These are phyloP conservation scores for Aspergillus novoparasiticus DNA, from an alignment of 2,329 filamentous ascomycete genomes.

Conservation along the genomic window DNA sequence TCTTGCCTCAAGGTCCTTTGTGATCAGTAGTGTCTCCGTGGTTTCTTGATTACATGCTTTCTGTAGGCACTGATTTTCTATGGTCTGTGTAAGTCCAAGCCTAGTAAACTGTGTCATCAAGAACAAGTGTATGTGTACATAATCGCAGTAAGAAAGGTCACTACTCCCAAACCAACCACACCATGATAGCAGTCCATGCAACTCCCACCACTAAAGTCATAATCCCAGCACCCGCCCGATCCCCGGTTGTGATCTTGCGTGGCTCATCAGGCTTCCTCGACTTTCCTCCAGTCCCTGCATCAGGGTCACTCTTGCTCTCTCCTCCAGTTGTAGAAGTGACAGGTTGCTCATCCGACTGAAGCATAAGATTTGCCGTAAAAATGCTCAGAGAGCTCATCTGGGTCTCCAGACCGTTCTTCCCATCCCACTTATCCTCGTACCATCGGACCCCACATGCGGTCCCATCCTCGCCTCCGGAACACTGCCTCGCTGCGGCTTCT, in stretches of 20 bases:
- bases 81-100: background rate
- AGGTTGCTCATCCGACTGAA: background rate
- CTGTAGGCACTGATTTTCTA: too few species aligned
- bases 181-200: background rate
- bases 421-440: slow-evolving; percentile 33
- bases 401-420: slow-evolving; percentile 29
- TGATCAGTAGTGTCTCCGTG: too few species aligned
- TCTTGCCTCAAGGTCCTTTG: too few species aligned
- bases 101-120: background rate
- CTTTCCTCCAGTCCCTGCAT: background rate
- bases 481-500: slow-evolving; percentile 53
- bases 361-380: slow-evolving; percentile 11
- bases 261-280: background rate
- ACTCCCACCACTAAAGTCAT: background rate
- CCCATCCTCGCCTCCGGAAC: slow-evolving; percentile 46
- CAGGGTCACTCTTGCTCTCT: background rate
- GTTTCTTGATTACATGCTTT: too few species aligned
- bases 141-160: background rate
- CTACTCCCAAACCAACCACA: background rate
- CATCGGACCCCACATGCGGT: slow-evolving; percentile 39
- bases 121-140: background rate
- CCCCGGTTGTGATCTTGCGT: background rate
- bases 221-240: background rate
- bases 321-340: background rate
- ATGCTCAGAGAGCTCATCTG: slow-evolving; percentile 32